A percentile compares a stretch with the other conserved stretches of the same genome.
Conservation (phyloP, 202 grass and related monocot species). For the Dendrocalamus latiflorus region DNA sequence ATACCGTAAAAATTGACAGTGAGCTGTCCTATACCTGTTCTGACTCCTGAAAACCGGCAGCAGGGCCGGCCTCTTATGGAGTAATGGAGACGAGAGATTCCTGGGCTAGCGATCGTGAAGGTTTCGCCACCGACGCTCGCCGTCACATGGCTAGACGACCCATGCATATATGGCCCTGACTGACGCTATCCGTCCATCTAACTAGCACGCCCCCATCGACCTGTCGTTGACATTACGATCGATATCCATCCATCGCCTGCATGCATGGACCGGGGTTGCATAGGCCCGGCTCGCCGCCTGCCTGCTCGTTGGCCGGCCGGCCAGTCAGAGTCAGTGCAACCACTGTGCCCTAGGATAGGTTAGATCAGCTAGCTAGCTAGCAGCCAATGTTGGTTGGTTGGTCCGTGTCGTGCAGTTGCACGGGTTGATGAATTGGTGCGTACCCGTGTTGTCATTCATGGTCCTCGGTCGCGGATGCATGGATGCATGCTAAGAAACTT, state of each 20-base stretch:
- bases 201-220: neutral
- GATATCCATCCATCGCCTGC: neutral
- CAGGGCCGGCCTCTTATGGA: neutral
- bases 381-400: neutral
- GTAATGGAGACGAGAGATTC: neutral
- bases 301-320: neutral
- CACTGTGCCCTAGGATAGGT: neutral
- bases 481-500: neutral
- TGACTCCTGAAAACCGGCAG: neutral
- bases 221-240: conserved; percentile 13
- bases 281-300: neutral
- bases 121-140: neutral
- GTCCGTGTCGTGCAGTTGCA: neutral
- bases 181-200: neutral
- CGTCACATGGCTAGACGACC: neutral
- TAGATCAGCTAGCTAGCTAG: neutral
- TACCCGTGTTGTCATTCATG: neutral
- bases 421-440: neutral
- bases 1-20: no score
- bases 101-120: neutral
- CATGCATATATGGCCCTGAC: neutral
- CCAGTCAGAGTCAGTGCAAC: neutral
- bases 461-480: neutral
- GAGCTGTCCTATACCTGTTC: no score
- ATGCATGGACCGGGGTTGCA: neutral